Evolutionary conservation across 1,284 basidiomycete species (phyloP).

Genomic region (Sporisorium iseilematis-ciliati): DNA sequence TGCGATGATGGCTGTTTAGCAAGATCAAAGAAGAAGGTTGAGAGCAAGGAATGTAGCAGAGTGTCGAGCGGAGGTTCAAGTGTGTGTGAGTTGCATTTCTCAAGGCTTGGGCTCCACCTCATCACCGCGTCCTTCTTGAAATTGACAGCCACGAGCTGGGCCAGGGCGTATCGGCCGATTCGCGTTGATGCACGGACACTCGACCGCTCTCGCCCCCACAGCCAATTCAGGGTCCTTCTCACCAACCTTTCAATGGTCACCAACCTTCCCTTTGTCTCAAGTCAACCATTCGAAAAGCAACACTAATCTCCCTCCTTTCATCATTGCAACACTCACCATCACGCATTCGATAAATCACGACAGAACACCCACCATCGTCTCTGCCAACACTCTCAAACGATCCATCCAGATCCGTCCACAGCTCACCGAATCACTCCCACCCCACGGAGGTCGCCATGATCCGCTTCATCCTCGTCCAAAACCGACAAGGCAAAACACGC

Average conservation of each 20-base stretch:
- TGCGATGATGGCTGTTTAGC: not conserved
- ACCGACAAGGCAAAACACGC: constrained; percentile 96
- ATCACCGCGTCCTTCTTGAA: constrained; percentile 4
- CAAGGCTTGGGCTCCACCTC: constrained; percentile 22
- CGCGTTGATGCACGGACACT: constrained; percentile 5
- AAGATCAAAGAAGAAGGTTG: not conserved
- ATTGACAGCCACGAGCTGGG: not conserved
- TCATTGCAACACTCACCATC: not conserved
- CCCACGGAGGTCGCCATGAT: constrained; percentile 76
- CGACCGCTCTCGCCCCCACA: no score
- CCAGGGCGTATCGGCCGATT: constrained; percentile 13
- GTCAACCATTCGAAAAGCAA: not conserved
- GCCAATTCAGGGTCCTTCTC: constrained; percentile 13
- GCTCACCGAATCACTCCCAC: not conserved
- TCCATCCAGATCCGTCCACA: not conserved
- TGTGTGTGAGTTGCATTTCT: not conserved
- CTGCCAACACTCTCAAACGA: no score
- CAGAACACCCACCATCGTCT: no score
- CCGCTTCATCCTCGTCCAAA: constrained; percentile 93
- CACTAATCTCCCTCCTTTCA: not conserved
- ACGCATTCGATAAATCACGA: no score
- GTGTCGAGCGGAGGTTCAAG: not conserved
- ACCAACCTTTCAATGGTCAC: not conserved
- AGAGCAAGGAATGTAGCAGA: no score
- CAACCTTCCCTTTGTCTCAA: constrained; percentile 16